Base-by-base conservation (phyloP, 192 early-diverging fungal species). In the Spizellomyces punctatus region DNA sequence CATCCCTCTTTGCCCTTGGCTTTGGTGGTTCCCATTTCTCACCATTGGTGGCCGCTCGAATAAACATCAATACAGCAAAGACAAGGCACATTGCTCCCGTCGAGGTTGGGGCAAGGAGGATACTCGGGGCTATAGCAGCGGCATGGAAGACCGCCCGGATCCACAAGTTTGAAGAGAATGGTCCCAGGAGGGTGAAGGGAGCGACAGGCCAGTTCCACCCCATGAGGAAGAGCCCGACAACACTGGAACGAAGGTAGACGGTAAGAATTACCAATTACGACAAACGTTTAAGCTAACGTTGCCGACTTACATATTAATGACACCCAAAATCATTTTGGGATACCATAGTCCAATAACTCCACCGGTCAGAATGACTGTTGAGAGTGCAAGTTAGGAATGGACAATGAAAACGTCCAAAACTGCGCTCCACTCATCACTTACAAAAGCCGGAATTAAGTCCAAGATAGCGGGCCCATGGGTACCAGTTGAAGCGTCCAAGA, bases 391-490 rank as follows among this genome's bases (percentile, higher is more conserved):
- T 65, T 10, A 65, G 63, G 16, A 19, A 14, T 36, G 14, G 5
- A 44, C 16, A 16, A 41, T n/a, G n/a, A n/a, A n/a, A n/a, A n/a
- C n/a, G n/a, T n/a, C n/a, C n/a, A n/a, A n/a, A n/a, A n/a, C 14
- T 16, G 16, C 16, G 16, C n/a, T 17, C 36, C n/a, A n/a, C 17
- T 27, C 3, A 41, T 19, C 10, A 72, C 71, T 16, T 72, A 72
- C 71, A 72, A 36, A 72, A 72, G 41, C 62, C 71, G 41, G 71
- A 0, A 49, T 52, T 19, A 10, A 72, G 49, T 36, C 71, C 71
- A 27, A 60, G 71, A 43, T 64, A 72, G 46, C 71, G 71, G 17
- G 71, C 71, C 71, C 71, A 72, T 6, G 71, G 71, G 46, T 64
- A 72, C 71, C 71, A 72, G 55, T 72, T 60, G 43, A 72, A 72